Percentiles rank a stretch among this genome's conserved stretches.
Evolutionary conservation across 352 stramenopile species (phyloP).

Genomic region (Peronospora farinosa): DNA sequence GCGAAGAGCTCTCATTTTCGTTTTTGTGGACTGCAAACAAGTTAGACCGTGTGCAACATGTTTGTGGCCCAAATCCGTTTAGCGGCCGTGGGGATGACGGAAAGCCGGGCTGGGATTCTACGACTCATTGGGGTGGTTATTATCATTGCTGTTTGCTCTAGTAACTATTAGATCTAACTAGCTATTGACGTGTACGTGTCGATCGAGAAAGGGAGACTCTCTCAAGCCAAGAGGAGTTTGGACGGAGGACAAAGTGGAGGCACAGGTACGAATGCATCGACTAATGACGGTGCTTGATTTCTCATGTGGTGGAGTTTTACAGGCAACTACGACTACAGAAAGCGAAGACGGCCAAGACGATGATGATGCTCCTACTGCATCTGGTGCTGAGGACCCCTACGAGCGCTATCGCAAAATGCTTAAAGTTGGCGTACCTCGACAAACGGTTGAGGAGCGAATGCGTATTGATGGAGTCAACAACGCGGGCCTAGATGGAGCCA

Average conservation of each 20-base stretch:
- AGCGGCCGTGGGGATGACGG: slow-evolving; percentile 4
- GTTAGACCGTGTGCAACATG: not conserved
- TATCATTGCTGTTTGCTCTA: not conserved
- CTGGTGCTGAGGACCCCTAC: slow-evolving; percentile 7
- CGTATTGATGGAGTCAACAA: slow-evolving; percentile 21
- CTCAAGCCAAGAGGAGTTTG: slow-evolving; percentile 10
- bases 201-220: slow-evolving; percentile 20
- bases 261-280: slow-evolving; percentile 1
- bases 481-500: slow-evolving; percentile 6
- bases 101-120: slow-evolving; percentile 15
- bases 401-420: slow-evolving; percentile 22
- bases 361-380: not conserved
- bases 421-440: slow-evolving; percentile 23
- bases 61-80: slow-evolving; percentile 21
- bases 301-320: not conserved
- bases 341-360: not conserved
- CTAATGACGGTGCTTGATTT: not conserved
- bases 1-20: slow-evolving; percentile 10
- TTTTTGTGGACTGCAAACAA: slow-evolving; percentile 1
- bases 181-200: slow-evolving; percentile 1
- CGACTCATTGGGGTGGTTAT: slow-evolving; percentile 19
- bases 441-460: slow-evolving; percentile 22
- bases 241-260: slow-evolving; percentile 3
- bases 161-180: not conserved
- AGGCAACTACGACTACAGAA: not conserved